Conservation (phyloP, 345 rosid genomes). For the Durio zibethinus region DNA sequence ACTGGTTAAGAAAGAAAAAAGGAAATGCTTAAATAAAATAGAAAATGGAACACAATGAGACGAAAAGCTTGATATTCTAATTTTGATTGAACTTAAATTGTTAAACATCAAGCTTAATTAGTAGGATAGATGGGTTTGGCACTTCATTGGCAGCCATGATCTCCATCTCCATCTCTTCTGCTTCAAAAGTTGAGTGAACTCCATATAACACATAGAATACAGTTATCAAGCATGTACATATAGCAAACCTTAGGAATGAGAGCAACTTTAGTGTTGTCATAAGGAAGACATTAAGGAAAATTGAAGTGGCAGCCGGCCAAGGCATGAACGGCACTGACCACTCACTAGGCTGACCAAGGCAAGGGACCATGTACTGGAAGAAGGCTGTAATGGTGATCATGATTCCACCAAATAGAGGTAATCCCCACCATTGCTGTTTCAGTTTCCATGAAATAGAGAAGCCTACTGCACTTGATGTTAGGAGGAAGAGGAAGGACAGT, state of each 20-base stretch:
- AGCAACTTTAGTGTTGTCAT: conserved; percentile 56
- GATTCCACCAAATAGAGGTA: conserved; percentile 40
- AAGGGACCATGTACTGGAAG: conserved; percentile 46
- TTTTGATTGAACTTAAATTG: conserved; percentile 22
- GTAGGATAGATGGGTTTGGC: conserved; percentile 36
- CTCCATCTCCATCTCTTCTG: conserved; percentile 52
- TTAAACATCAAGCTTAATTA: conserved; percentile 42
- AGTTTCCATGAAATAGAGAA: conserved; percentile 76
- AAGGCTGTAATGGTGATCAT: conserved; percentile 36
- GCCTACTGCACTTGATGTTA: conserved; percentile 50
- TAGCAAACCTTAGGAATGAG: conserved; percentile 60
- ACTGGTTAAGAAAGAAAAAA: neutral
- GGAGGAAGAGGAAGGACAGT: conserved; percentile 63
- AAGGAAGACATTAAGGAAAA: conserved; percentile 74
- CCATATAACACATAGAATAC: conserved; percentile 77
- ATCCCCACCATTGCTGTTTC: conserved; percentile 50
- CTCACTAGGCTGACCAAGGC: conserved; percentile 18
- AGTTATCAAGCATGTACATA: conserved; percentile 68
- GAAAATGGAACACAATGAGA: neutral
- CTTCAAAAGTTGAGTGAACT: conserved; percentile 80
- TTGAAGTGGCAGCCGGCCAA: conserved; percentile 76
- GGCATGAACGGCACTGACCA: conserved; percentile 96
- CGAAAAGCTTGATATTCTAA: neutral
- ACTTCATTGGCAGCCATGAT: conserved; percentile 18
- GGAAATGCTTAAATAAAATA: neutral